Evolutionary conservation across 1,284 basidiomycete genomes (phyloP).

Genomic region (Hortiboletus rubellus): DNA sequence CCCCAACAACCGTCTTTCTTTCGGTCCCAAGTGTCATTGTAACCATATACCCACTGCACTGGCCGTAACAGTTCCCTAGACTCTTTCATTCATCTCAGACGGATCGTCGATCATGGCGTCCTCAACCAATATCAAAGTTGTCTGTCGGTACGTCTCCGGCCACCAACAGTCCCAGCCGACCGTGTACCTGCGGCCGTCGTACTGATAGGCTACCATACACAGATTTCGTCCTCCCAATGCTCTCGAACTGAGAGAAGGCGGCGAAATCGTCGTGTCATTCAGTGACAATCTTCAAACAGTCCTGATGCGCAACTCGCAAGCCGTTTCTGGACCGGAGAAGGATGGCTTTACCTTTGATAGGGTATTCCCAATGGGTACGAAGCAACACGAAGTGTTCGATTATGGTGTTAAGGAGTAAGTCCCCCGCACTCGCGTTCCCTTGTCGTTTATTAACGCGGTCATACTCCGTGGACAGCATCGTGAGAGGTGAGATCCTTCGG

Average conservation of each 20-base stretch:
- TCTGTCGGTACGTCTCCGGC: constrained; percentile 74
- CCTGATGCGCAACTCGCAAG: constrained; percentile 69
- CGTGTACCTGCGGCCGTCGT: constrained; percentile 1
- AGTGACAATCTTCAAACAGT: constrained; percentile 84
- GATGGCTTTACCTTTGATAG: constrained; percentile 98
- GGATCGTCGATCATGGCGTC: constrained; percentile 59
- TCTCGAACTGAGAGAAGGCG: constrained; percentile 87
- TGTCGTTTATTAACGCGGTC: constrained; percentile 12
- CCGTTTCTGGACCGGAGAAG: constrained; percentile 74
- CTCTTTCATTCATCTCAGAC: constrained; percentile 16
- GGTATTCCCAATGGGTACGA: constrained; percentile 91
- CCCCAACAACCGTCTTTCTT: constrained; percentile 14
- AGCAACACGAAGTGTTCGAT: constrained; percentile 96
- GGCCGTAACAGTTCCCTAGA: constrained; percentile 13
- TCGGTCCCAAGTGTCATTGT: constrained; percentile 2
- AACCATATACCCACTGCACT: constrained; percentile 21
- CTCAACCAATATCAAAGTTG: constrained; percentile 87
- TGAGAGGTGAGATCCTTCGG: constrained; percentile 57
- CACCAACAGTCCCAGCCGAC: not conserved
- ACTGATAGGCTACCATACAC: constrained; percentile 9
- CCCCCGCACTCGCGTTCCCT: constrained; percentile 15
- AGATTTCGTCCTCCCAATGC: constrained; percentile 96
- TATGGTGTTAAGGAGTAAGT: constrained; percentile 96
- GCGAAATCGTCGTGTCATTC: constrained; percentile 91
- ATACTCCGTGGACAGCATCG: constrained; percentile 53